Base-by-base conservation (phyloP, 495 filamentous ascomycete species). In the Aspergillus leporis region DNA sequence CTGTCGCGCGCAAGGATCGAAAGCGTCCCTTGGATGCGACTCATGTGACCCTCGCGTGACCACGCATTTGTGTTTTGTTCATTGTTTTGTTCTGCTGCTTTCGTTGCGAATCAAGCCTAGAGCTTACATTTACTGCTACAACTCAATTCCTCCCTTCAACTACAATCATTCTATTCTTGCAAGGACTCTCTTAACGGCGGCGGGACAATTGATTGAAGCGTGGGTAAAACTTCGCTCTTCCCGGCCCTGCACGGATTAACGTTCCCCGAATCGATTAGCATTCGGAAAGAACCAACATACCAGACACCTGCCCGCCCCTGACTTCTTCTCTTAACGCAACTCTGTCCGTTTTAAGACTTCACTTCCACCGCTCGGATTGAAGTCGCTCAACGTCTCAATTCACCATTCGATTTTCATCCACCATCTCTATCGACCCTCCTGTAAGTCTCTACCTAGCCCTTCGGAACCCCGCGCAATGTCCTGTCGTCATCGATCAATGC, bases 231-330 rank as follows among this genome's bases (percentile, higher is more conserved):
- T 40, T 55, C 56, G 36, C 18, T 38, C 40, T 43, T 45, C 47
- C 43, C 63, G 40, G 14, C 49, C 47, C 13, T 45, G n/a, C 57
- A 43, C 62, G 66, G 66, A 68, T 65, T 68, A 68, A 68, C 66
- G 60, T 68, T 65, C 62, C 58, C 66, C 66, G 60, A 63, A 36
- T 57, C 53, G 34, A 56, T 60, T 63, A 57, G 61, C 59, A 57
- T 59, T 61, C 59, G 65, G 62, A 62, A 64, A 65, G 65, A 64
- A 60, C 55, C 59, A 66, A 58, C 49, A 53, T 55, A 55, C 62
- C 62, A 58, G 30, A 50, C 43, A 10, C 16, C 52, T 47, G 40
- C 51, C 48, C 58, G 53, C 61, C 62, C 65, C 65, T 64, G 58
- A 64, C 59, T 58, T 58, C 59, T 43, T 38, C 31, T 40, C 50